phyloP scores from a whole-genome alignment of 768 basidiomycete genomes.

The Hygrophorus russula region DNA sequence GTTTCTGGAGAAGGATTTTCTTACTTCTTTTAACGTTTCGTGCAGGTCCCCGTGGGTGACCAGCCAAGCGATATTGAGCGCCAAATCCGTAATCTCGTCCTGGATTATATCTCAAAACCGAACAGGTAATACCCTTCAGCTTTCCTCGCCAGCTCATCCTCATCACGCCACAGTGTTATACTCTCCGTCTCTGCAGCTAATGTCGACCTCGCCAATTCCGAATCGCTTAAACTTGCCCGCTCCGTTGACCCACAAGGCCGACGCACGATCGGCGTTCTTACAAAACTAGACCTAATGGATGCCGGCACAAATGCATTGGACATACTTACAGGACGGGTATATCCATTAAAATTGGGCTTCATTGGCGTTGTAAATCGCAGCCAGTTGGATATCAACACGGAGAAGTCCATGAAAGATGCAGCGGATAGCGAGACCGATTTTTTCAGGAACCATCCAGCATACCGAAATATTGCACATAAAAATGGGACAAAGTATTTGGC shows the following conservation, averaged over 20 bases:
- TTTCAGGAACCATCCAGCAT: constrained; percentile 82
- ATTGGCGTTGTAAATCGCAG: constrained; percentile 97
- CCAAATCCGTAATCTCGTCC: constrained; percentile 89
- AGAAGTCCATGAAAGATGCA: constrained; percentile 80
- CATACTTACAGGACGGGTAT: constrained; percentile 91
- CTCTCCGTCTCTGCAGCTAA: constrained; percentile 96
- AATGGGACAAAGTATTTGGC: constrained; percentile 96
- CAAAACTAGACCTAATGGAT: constrained; percentile 98
- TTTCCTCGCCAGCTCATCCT: not conserved
- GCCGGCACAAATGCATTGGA: constrained; percentile 97
- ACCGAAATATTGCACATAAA: constrained; percentile 92
- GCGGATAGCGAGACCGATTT: constrained; percentile 81
- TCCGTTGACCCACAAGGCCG: constrained; percentile 93
- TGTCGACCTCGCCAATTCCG: constrained; percentile 97
- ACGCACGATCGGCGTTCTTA: constrained; percentile 91
- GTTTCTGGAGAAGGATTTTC: not conserved
- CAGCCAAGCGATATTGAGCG: constrained; percentile 97
- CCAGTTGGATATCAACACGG: constrained; percentile 91
- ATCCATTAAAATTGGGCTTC: constrained; percentile 96
- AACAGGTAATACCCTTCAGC: constrained; percentile 56
- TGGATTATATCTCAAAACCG: constrained; percentile 93
- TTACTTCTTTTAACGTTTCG: not conserved
- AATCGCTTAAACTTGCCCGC: constrained; percentile 92
- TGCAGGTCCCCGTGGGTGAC: constrained; percentile 87
- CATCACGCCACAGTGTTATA: constrained; percentile 55